Percentiles rank a stretch among this genome's conserved stretches.
Conservation (phyloP, 1,139 yeast genomes). For the Yamadazyma membranifaciens region DNA sequence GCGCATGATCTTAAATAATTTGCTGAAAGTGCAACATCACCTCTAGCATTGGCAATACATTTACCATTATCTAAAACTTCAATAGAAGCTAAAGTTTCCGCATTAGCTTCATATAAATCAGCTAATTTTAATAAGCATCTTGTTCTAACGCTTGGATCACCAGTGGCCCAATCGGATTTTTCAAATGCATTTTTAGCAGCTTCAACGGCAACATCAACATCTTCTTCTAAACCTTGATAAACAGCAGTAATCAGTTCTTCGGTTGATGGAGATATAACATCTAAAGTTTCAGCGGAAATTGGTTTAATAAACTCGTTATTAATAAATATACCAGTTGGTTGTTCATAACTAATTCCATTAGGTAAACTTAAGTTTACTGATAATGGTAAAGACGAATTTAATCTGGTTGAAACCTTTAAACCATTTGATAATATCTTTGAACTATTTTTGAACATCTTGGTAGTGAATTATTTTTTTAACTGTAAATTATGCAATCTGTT, state of each 20-base stretch:
- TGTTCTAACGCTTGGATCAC: constrained; percentile 51
- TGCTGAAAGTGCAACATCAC: constrained; percentile 63
- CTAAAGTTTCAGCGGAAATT: constrained; percentile 53
- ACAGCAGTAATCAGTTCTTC: constrained; percentile 66
- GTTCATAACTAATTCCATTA: constrained; percentile 53
- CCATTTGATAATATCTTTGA: not conserved
- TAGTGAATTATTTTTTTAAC: not conserved
- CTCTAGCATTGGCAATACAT: constrained; percentile 52
- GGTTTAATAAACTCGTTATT: constrained; percentile 41
- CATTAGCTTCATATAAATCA: constrained; percentile 58
- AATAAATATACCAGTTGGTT: constrained; percentile 78
- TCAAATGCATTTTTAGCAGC: constrained; percentile 77
- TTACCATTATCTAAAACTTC: constrained; percentile 84
- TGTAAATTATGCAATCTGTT: no score
- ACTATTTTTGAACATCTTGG: constrained; percentile 1
- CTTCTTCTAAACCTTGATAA: constrained; percentile 63
- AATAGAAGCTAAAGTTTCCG: constrained; percentile 60
- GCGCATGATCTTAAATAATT: constrained; percentile 71
- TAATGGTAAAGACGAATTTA: constrained; percentile 33
- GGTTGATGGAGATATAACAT: constrained; percentile 63
- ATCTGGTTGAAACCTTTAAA: constrained; percentile 5
- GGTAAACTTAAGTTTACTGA: constrained; percentile 55
- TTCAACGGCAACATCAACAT: constrained; percentile 73
- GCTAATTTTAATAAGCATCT: constrained; percentile 56
- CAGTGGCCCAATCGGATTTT: constrained; percentile 27